These are phyloP conservation scores for Colletotrichum musae DNA, from an alignment of 2,329 filamentous ascomycete species.

Conservation along the genomic window DNA sequence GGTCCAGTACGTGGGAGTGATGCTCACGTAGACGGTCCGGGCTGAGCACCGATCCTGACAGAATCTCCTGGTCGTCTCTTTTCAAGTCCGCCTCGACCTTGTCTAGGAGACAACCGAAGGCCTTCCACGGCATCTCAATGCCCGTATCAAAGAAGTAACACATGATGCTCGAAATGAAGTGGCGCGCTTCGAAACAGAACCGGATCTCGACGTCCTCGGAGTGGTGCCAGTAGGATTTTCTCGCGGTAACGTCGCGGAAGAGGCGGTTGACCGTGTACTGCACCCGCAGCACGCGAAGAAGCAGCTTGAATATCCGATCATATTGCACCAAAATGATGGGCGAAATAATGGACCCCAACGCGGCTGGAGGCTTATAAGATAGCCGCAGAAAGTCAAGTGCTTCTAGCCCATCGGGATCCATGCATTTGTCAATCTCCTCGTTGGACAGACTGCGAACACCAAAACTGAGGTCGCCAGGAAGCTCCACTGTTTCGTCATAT, in stretches of 20 bases:
- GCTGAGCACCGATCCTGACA: conserved; percentile 67
- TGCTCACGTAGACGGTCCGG: conserved; percentile 77
- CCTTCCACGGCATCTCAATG: conserved; percentile 79
- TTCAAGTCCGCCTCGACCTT: conserved; percentile 72
- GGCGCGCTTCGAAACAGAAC: conserved; percentile 83
- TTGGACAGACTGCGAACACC: conserved; percentile 84
- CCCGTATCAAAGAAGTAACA: conserved; percentile 87
- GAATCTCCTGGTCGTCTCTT: conserved; percentile 51
- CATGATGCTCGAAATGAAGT: conserved; percentile 81
- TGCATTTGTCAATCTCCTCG: conserved; percentile 85
- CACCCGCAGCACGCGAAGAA: conserved; percentile 85
- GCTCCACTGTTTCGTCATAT: conserved; percentile 50
- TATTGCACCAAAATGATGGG: conserved; percentile 81
- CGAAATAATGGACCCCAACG: conserved; percentile 82
- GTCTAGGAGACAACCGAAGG: conserved; percentile 77
- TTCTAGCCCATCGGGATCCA: conserved; percentile 85
- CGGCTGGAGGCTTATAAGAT: conserved; percentile 83
- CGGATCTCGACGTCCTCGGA: conserved; percentile 61
- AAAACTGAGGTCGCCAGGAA: conserved; percentile 84
- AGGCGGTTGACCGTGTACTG: conserved; percentile 80
- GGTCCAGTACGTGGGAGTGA: conserved; percentile 81
- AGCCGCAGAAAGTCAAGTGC: conserved; percentile 94
- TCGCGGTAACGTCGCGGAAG: conserved; percentile 68
- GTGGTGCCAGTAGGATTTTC: conserved; percentile 52
- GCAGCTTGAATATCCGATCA: conserved; percentile 85